phyloP scores from a whole-genome alignment of 768 basidiomycete species.

The Russula foetens region DNA sequence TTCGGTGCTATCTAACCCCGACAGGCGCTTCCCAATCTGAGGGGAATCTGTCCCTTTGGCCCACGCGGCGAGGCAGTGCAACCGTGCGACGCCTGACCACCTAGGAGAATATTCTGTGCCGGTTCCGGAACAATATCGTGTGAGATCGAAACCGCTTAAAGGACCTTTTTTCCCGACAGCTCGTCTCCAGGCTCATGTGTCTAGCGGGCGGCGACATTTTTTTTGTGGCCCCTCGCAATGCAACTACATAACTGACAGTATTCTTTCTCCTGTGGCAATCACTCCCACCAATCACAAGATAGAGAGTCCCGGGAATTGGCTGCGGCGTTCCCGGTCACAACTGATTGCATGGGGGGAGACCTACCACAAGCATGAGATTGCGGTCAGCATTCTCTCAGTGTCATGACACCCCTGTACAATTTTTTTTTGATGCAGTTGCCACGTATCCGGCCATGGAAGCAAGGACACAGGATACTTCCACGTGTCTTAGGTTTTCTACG shows the following conservation, averaged over 20 bases:
- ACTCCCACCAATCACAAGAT: background rate
- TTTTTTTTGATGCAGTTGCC: constrained; percentile 8
- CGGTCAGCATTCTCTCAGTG: background rate
- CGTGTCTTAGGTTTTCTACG: background rate
- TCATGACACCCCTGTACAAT: background rate
- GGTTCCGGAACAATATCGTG: background rate
- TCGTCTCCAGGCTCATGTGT: background rate
- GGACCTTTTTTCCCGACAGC: background rate
- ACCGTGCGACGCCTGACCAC: background rate
- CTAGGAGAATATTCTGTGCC: background rate
- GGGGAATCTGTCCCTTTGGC: background rate
- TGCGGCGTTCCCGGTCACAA: background rate
- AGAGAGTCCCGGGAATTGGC: background rate
- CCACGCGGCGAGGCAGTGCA: background rate
- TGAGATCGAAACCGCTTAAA: background rate
- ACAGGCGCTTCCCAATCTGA: background rate
- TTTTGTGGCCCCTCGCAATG: background rate
- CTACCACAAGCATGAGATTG: background rate
- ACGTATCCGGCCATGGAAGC: background rate
- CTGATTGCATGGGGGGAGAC: background rate
- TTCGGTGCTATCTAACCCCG: background rate
- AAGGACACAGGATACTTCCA: background rate
- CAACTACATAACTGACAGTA: background rate
- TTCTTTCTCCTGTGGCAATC: background rate
- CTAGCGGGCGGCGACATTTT: background rate